phyloP scores from a whole-genome alignment of 1,139 yeast species.

The Schizosaccharomyces versatilis region DNA sequence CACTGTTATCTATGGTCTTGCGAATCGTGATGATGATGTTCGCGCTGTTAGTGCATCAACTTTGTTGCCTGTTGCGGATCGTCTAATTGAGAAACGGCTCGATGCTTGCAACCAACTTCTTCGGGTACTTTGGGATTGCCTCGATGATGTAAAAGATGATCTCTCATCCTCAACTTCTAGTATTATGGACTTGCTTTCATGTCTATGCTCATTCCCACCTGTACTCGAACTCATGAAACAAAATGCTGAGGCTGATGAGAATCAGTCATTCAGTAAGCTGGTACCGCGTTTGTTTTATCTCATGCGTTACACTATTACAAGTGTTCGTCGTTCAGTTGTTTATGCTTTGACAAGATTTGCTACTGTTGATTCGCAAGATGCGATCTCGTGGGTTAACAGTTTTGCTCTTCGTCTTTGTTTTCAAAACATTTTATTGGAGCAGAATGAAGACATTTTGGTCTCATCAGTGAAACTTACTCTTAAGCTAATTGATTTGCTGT shows the following conservation, averaged over 20 bases:
- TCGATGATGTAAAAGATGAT: slow-evolving; percentile 70
- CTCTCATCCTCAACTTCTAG: slow-evolving; percentile 87
- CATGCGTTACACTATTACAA: slow-evolving; percentile 76
- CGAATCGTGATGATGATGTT: slow-evolving; percentile 76
- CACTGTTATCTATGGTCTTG: slow-evolving; percentile 69
- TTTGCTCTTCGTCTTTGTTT: slow-evolving; percentile 50
- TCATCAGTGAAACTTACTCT: slow-evolving; percentile 45
- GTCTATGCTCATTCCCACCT: slow-evolving; percentile 58
- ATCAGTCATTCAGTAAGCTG: slow-evolving; percentile 39
- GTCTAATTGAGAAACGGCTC: slow-evolving; percentile 48
- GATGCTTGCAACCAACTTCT: slow-evolving; percentile 42
- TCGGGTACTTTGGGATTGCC: slow-evolving; percentile 68
- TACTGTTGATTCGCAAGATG: slow-evolving; percentile 37
- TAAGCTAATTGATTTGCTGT: slow-evolving; percentile 18
- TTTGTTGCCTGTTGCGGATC: slow-evolving; percentile 66
- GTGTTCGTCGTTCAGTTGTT: slow-evolving; percentile 74
- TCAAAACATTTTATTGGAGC: slow-evolving; percentile 78
- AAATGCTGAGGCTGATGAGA: slow-evolving; percentile 27
- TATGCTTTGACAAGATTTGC: slow-evolving; percentile 62
- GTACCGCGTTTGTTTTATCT: slow-evolving; percentile 90
- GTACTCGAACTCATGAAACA: slow-evolving; percentile 50
- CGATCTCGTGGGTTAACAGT: slow-evolving; percentile 52
- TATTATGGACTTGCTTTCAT: slow-evolving; percentile 82
- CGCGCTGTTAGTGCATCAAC: slow-evolving; percentile 94
- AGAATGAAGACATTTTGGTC: slow-evolving; percentile 46